Conservation (phyloP, 768 basidiomycete genomes). For the Pleurotus platypus region DNA sequence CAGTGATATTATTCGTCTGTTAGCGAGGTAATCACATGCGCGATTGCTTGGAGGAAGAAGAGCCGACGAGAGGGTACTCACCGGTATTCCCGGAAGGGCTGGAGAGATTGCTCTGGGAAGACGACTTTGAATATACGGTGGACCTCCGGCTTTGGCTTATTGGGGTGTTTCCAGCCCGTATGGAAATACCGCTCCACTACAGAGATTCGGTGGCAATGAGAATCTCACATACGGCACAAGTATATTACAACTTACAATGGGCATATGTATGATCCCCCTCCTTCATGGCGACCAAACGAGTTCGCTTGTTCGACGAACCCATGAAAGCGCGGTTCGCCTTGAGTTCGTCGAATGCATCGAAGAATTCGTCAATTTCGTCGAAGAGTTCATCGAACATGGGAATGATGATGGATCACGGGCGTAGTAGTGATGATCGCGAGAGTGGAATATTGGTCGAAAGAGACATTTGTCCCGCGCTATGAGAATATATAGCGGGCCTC, state of each 20-base stretch:
- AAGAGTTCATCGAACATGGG: too few relatives aligned
- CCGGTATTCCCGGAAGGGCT: slow-evolving; percentile 46
- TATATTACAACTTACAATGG: slow-evolving; percentile 33
- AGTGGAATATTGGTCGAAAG: too few relatives aligned
- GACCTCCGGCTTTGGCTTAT: slow-evolving; percentile 46
- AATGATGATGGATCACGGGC: too few relatives aligned
- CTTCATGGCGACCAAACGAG: slow-evolving; percentile 38
- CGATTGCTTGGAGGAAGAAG: background rate
- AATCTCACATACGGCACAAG: background rate
- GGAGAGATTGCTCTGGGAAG: slow-evolving; percentile 37
- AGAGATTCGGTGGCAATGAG: background rate
- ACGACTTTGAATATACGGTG: slow-evolving; percentile 51
- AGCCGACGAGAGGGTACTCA: slow-evolving; percentile 15
- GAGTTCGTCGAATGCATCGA: too few relatives aligned
- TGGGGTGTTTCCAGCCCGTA: slow-evolving; percentile 54
- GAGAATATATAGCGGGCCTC: too few relatives aligned
- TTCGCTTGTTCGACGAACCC: slow-evolving; percentile 28
- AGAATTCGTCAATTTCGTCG: too few relatives aligned
- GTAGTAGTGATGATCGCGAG: too few relatives aligned
- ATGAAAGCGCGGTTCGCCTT: too few relatives aligned
- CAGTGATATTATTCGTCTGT: background rate
- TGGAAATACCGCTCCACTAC: slow-evolving; percentile 48
- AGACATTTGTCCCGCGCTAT: too few relatives aligned
- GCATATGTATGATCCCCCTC: slow-evolving; percentile 29
- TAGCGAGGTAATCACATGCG: background rate